Evolutionary conservation across 805 yeast species (phyloP).

Genomic region (Wickerhamomyces strasburgensis): DNA sequence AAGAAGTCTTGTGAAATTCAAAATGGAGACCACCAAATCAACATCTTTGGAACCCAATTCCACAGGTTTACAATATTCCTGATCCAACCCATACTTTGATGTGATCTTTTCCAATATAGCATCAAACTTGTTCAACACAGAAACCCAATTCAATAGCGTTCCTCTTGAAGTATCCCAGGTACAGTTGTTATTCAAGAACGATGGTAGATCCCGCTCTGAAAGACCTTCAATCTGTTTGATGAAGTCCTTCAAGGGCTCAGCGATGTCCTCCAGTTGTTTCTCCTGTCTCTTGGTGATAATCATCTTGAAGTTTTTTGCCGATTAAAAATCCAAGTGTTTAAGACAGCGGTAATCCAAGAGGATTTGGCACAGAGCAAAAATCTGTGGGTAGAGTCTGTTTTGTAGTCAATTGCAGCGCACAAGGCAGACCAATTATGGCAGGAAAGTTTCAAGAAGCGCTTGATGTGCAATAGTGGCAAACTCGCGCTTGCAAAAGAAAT

Average conservation of each 20-base stretch:
- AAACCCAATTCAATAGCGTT: slow-evolving; percentile 71
- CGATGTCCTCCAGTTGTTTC: slow-evolving; percentile 17
- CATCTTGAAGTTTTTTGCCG: slow-evolving; percentile 17
- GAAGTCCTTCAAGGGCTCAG: slow-evolving; percentile 31
- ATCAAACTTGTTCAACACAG: slow-evolving; percentile 73
- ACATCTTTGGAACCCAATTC: slow-evolving; percentile 44
- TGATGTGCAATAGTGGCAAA: no score
- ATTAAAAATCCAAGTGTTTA: no score
- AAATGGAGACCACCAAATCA: slow-evolving; percentile 41
- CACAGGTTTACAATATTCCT: slow-evolving; percentile 41
- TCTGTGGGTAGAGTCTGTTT: no score
- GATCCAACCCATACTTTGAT: slow-evolving; percentile 45
- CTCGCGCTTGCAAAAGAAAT: no score
- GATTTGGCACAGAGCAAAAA: no score
- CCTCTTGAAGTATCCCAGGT: slow-evolving; percentile 63
- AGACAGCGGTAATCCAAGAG: no score
- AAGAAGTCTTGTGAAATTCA: slow-evolving; percentile 57
- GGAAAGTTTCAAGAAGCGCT: no score
- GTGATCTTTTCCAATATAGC: slow-evolving; percentile 51
- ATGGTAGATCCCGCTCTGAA: slow-evolving; percentile 36
- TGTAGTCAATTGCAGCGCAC: no score
- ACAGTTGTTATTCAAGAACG: slow-evolving; percentile 32
- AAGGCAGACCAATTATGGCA: no score
- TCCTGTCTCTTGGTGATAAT: slow-evolving; percentile 25
- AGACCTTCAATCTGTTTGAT: slow-evolving; percentile 36